Evolutionary conservation across 371 early-diverging fungal genomes (phyloP), one percentile per base, ranked within the genome.

Genomic region (Entomophthora muscae): DNA sequence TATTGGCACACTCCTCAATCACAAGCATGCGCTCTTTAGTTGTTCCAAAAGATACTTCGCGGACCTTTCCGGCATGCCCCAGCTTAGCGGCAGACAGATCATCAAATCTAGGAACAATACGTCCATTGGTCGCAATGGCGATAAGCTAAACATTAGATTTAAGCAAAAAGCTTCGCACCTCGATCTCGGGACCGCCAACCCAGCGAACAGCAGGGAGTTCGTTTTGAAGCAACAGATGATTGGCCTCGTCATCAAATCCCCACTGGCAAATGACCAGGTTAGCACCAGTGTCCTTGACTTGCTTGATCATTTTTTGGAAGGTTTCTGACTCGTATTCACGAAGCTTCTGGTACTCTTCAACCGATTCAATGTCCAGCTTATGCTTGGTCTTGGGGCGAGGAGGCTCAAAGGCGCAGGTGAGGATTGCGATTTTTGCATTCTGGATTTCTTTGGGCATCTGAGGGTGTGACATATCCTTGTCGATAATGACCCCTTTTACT

Each of bases 181-280:
- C 98, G 54, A 99, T 89, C 73, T 99, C 99, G 26, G 98, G 95
- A 31, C 99, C 99, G 66, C 99, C 99, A 23, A 99, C 99, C 99
- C 99, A 99, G 67, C 99, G 83, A 29, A 99, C 95, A 66, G 99
- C 98, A 53, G 99, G 99, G 31, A 99, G 79, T 71, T 97, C 71
- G 78, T 97, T 92, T 76, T 98, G 96, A 78, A 98, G 75, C 63
- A 99, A 79, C 74, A 99, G 76, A 72, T 98, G 98, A 78, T 99
- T 99, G 52, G 99, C 99, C 76, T 99, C 99, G 72, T 99, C 99
- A 76, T 99, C 99, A 73, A 99, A 99, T 66, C 99, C 99, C 99
- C 99, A 99, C 76, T 99, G 99, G 80, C 99, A 99, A 59, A 98
- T 90, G 33, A 98, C 99, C 29, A 99, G 70, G 77, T 96, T 97